Conservation (phyloP, 176 grass and related monocot genomes). For the Paspalum notatum region DNA sequence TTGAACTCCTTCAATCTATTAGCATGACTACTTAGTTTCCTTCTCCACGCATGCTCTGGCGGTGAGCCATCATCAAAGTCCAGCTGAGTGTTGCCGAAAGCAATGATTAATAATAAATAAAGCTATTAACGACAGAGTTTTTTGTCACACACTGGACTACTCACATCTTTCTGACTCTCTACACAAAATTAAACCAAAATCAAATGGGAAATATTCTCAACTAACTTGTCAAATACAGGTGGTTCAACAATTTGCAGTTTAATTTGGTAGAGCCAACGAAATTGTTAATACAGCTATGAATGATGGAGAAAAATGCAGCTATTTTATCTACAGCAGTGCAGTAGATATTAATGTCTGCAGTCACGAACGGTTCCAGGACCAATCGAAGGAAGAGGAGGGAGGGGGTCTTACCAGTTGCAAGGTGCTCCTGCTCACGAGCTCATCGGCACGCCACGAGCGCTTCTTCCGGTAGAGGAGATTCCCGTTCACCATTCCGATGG, state of each 20-base stretch:
- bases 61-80: slow-evolving; percentile 93
- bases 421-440: slow-evolving; percentile 73
- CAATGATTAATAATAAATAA: slow-evolving; percentile 11
- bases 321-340: neutral
- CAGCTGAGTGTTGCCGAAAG: slow-evolving; percentile 54
- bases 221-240: neutral
- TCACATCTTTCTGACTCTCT: neutral
- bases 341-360: slow-evolving; percentile 21
- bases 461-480: slow-evolving; percentile 69
- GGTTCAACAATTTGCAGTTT: slow-evolving; percentile 11
- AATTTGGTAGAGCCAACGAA: neutral
- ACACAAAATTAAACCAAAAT: slow-evolving; percentile 16
- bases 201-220: neutral
- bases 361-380: neutral
- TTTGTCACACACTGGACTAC: neutral
- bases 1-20: slow-evolving; percentile 95
- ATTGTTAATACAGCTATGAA: slow-evolving; percentile 1
- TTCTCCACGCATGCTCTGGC: slow-evolving; percentile 87
- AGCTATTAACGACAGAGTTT: slow-evolving; percentile 12
- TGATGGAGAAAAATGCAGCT: neutral
- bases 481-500: slow-evolving; percentile 58
- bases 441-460: slow-evolving; percentile 83
- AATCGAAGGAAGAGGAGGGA: slow-evolving; percentile 11
- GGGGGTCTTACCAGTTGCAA: slow-evolving; percentile 68
- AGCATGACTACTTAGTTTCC: slow-evolving; percentile 90